Evolutionary conservation across 2,329 filamentous ascomycete genomes (phyloP).

Genomic region (Lasiodiplodia gonubiensis): DNA sequence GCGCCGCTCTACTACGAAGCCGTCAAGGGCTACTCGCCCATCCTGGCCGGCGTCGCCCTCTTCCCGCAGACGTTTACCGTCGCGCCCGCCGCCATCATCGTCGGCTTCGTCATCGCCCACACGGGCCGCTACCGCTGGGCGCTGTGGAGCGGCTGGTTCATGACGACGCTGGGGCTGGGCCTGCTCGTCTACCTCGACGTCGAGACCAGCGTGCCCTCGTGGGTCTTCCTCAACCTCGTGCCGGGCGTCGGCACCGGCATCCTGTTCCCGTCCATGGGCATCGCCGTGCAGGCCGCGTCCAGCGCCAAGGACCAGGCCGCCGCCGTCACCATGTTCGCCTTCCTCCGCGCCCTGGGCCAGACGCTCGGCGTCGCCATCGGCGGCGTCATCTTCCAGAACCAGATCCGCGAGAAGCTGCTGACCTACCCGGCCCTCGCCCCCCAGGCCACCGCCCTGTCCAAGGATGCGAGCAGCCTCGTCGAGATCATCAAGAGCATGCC

Average conservation of each 20-base stretch:
- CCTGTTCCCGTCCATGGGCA: constrained; percentile 67
- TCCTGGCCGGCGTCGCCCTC: constrained; percentile 47
- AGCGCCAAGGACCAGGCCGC: constrained; percentile 64
- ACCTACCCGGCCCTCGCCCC: constrained; percentile 55
- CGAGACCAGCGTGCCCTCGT: constrained; percentile 58
- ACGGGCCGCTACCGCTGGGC: constrained; percentile 67
- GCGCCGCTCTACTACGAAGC: constrained; percentile 51
- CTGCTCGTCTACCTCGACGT: constrained; percentile 57
- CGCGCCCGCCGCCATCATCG: constrained; percentile 63
- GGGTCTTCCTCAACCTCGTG: constrained; percentile 67
- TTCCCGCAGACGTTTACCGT: constrained; percentile 61
- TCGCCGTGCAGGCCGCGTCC: constrained; percentile 68
- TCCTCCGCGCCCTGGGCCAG: constrained; percentile 70
- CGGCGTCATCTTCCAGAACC: constrained; percentile 73
- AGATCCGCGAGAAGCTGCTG: constrained; percentile 59
- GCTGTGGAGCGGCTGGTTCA: constrained; percentile 66
- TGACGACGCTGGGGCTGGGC: constrained; percentile 65
- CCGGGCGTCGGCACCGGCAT: constrained; percentile 68
- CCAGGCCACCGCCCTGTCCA: constrained; percentile 57
- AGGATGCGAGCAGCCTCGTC: constrained; percentile 65
- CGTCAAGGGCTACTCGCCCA: constrained; percentile 47
- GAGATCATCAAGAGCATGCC: constrained; percentile 63
- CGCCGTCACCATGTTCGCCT: constrained; percentile 69
- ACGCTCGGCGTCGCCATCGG: constrained; percentile 69
- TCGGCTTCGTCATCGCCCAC: constrained; percentile 60